These are phyloP conservation scores for Aspergillus intermedius DNA, from an alignment of 2,329 filamentous ascomycete genomes.

Conservation along the genomic window DNA sequence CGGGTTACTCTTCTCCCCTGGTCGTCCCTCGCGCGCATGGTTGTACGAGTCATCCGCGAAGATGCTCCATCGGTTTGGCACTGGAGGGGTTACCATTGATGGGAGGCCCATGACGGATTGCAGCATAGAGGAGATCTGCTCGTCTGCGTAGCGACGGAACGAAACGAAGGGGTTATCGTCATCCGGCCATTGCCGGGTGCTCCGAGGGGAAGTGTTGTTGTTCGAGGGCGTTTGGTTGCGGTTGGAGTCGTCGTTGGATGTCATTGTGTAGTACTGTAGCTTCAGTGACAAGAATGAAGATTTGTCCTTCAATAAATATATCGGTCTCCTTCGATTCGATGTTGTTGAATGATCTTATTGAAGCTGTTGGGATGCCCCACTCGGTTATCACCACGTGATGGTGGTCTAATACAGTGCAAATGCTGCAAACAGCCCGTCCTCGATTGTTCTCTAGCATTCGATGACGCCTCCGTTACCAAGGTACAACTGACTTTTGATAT, in stretches of 20 bases:
- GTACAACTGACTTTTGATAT: neutral
- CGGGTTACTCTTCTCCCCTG: constrained; percentile 3
- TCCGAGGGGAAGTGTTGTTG: constrained; percentile 9
- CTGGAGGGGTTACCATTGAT: constrained; percentile 26
- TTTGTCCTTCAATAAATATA: neutral
- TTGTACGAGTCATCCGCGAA: constrained; percentile 25
- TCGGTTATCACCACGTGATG: constrained; percentile 25
- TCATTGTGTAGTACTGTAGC: constrained; percentile 14
- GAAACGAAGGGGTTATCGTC: constrained; percentile 52
- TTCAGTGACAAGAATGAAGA: neutral
- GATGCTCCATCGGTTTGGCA: constrained; percentile 29
- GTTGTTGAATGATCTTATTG: constrained; percentile 2
- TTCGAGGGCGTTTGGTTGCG: constrained; percentile 4
- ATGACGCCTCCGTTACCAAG: neutral
- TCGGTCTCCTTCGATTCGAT: neutral
- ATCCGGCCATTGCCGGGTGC: constrained; percentile 19
- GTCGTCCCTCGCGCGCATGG: constrained; percentile 12
- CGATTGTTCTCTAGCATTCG: neutral
- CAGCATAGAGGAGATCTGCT: constrained; percentile 50
- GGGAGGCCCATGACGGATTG: constrained; percentile 46
- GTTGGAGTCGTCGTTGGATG: constrained; percentile 16
- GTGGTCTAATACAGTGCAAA: constrained; percentile 1
- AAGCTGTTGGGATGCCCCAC: constrained; percentile 31
- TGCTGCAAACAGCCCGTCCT: constrained; percentile 9
- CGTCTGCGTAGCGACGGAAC: constrained; percentile 57